Conservation (phyloP, 2,329 filamentous ascomycete genomes). For the Metarhizium brunneum region DNA sequence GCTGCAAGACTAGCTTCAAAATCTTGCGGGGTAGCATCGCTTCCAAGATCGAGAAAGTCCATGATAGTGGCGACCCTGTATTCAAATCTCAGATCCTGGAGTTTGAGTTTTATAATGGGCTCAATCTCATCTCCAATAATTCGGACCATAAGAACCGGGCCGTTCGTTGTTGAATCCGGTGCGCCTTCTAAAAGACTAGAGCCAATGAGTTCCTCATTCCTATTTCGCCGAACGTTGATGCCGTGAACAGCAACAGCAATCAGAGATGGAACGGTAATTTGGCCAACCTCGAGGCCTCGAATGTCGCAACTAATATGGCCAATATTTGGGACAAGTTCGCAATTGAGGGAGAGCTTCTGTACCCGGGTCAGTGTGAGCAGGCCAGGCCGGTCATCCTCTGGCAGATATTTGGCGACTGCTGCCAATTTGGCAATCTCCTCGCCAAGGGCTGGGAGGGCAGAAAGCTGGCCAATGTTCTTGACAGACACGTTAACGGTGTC, state of each 20-base stretch:
- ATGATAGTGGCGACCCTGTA: constrained; percentile 80
- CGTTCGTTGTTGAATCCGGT: constrained; percentile 16
- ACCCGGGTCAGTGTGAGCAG: constrained; percentile 66
- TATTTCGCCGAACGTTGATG: constrained; percentile 54
- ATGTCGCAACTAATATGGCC: constrained; percentile 53
- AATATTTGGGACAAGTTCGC: constrained; percentile 59
- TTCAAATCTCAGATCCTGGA: constrained; percentile 78
- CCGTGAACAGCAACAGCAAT: constrained; percentile 65
- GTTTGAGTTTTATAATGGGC: constrained; percentile 77
- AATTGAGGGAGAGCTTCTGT: constrained; percentile 48
- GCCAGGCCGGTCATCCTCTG: constrained; percentile 89
- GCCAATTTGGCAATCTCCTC: constrained; percentile 76
- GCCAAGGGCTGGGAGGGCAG: constrained; percentile 59
- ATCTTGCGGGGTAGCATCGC: constrained; percentile 60
- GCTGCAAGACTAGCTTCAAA: constrained; percentile 67
- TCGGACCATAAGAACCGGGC: constrained; percentile 67
- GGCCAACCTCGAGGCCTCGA: constrained; percentile 59
- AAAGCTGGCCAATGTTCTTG: constrained; percentile 53
- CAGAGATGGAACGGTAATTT: constrained; percentile 78
- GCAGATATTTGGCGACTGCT: constrained; percentile 86
- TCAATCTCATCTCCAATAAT: constrained; percentile 94
- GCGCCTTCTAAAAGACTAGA: constrained; percentile 25
- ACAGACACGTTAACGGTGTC: constrained; percentile 55
- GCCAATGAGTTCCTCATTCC: constrained; percentile 61
- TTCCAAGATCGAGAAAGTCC: constrained; percentile 63